phyloP scores from a whole-genome alignment of 169 alveolate genomes.

The Plasmodium sp. region DNA sequence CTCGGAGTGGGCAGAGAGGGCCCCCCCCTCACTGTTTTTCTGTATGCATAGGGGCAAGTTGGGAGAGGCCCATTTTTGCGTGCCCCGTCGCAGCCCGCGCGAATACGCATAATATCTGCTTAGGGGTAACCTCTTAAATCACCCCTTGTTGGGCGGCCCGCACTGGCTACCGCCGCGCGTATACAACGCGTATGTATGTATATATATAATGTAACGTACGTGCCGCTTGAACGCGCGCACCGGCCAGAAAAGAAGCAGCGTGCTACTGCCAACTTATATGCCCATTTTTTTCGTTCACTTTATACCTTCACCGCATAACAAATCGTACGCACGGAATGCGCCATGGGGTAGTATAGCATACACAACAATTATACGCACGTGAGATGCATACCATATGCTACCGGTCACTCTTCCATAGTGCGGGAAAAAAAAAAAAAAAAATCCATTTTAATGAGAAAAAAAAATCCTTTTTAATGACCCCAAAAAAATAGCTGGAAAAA shows the following conservation, averaged over 20 bases:
- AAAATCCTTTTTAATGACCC: background rate
- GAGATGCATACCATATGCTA: background rate
- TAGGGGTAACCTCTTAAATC: constrained; percentile 19
- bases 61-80: background rate
- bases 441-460: background rate
- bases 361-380: background rate
- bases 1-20: background rate
- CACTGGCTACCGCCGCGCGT: background rate
- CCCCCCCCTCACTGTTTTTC: background rate
- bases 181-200: background rate
- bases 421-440: background rate
- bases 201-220: background rate
- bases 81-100: background rate
- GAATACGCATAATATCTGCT: background rate
- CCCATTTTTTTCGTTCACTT: background rate
- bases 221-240: background rate
- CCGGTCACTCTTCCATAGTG: background rate
- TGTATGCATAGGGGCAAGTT: background rate
- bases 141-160: background rate
- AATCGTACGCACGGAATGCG: background rate
- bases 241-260: background rate
- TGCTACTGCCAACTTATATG: background rate
- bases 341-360: background rate
- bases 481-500: background rate
- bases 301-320: background rate